Conservation (phyloP, 2,329 filamentous ascomycete genomes). For the Exophiala phaeomuriformis region DNA sequence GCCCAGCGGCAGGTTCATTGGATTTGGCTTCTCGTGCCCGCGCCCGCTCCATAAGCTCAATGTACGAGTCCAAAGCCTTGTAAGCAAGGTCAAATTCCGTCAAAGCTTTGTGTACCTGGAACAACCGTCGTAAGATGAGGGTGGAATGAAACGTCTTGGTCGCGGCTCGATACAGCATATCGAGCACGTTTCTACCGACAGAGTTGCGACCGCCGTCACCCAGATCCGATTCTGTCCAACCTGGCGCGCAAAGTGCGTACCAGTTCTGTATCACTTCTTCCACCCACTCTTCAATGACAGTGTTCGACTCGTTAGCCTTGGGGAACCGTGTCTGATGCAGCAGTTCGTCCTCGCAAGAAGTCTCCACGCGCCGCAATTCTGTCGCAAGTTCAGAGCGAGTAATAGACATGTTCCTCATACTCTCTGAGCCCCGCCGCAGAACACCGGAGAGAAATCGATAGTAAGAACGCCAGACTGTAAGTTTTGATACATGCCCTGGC, state of each 20-base stretch:
- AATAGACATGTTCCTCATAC: constrained; percentile 7
- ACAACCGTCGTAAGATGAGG: constrained; percentile 74
- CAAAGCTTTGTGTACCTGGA: constrained; percentile 76
- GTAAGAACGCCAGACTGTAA: constrained; percentile 75
- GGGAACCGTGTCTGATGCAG: constrained; percentile 77
- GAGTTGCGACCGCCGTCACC: constrained; percentile 72
- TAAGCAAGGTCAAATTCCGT: constrained; percentile 89
- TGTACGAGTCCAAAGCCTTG: constrained; percentile 84
- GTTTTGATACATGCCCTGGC: constrained; percentile 38
- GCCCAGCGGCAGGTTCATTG: constrained; percentile 45
- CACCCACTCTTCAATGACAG: constrained; percentile 75
- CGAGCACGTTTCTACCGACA: constrained; percentile 68
- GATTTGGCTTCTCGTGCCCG: constrained; percentile 75
- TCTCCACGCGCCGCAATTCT: constrained; percentile 73
- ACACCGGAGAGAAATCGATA: constrained; percentile 73
- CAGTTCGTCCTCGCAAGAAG: constrained; percentile 69
- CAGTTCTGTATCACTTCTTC: constrained; percentile 77
- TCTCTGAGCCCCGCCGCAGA: constrained; percentile 46
- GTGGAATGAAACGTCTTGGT: constrained; percentile 95
- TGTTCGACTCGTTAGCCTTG: constrained; percentile 68
- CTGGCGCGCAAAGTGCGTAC: constrained; percentile 68
- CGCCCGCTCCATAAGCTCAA: constrained; percentile 77
- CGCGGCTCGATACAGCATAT: constrained; percentile 79
- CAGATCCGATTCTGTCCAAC: constrained; percentile 73
- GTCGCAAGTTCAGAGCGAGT: constrained; percentile 58